Percentiles rank a stretch among this genome's conserved stretches.
Conservation (phyloP, 2,329 filamentous ascomycete species). For the Colletotrichum sp. region DNA sequence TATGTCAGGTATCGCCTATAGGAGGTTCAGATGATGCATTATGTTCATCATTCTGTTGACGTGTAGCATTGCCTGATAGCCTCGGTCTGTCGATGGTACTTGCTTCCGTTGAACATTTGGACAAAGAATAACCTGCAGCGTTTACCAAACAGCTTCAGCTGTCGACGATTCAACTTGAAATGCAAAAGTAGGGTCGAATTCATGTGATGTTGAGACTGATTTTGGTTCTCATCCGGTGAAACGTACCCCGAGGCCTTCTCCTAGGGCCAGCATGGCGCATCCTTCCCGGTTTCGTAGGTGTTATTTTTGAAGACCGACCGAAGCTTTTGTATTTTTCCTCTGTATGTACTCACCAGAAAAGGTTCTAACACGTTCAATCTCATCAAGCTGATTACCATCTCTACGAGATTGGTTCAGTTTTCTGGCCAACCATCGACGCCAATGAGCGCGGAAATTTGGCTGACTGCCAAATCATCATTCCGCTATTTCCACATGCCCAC, state of each 20-base stretch:
- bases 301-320: neutral
- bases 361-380: fast-evolving
- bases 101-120: neutral
- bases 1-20: neutral
- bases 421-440: neutral
- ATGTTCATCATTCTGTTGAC: neutral
- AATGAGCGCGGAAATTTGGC: neutral
- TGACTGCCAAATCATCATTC: neutral
- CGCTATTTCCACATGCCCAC: neutral
- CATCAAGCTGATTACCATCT: neutral
- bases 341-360: neutral
- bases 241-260: neutral
- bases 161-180: neutral
- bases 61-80: neutral
- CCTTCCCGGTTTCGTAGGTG: neutral
- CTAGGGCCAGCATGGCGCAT: neutral
- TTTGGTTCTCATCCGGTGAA: neutral
- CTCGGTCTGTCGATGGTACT: fast-evolving
- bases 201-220: neutral
- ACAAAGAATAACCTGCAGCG: fast-evolving
- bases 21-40: fast-evolving
- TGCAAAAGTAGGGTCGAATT: fast-evolving
- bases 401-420: neutral
- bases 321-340: neutral
- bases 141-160: fast-evolving